phyloP scores from a whole-genome alignment of 768 basidiomycete species.

The Brasilioporus rufonigricans region DNA sequence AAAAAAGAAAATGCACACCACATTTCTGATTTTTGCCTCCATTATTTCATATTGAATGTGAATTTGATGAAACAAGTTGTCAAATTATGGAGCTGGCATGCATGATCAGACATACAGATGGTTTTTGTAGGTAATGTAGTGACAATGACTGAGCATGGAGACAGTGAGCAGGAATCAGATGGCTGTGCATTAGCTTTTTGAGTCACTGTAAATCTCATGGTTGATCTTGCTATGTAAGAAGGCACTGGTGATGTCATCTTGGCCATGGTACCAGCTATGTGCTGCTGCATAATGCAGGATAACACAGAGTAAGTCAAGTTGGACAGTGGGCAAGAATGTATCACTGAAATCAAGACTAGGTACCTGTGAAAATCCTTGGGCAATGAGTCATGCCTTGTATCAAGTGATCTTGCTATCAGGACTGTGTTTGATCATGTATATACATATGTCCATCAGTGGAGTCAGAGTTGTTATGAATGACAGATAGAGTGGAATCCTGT shows the following conservation, averaged over 20 bases:
- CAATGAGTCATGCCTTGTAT: not conserved
- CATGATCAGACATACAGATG: too few relatives aligned
- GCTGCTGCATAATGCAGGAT: conserved; percentile 20
- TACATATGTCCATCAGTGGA: not conserved
- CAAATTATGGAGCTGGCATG: too few relatives aligned
- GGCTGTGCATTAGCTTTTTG: too few relatives aligned
- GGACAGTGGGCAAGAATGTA: conserved; percentile 27
- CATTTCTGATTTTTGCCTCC: too few relatives aligned
- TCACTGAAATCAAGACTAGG: conserved; percentile 8
- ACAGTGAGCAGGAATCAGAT: too few relatives aligned
- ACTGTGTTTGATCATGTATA: not conserved
- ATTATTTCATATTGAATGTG: too few relatives aligned
- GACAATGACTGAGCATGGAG: too few relatives aligned
- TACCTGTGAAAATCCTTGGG: not conserved
- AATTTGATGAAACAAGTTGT: too few relatives aligned
- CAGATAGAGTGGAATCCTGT: not conserved
- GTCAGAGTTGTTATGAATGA: not conserved
- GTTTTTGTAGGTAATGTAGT: too few relatives aligned
- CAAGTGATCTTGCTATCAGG: not conserved
- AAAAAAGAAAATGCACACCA: too few relatives aligned
- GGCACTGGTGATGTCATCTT: conserved; percentile 9
- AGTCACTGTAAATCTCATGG: conserved; percentile 40
- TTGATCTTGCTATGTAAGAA: conserved; percentile 9
- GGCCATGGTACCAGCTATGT: conserved; percentile 1
- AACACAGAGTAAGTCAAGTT: conserved; percentile 20